A percentile compares a stretch with the other conserved stretches of the same genome.
Evolutionary conservation across 352 stramenopile genomes (phyloP).

Genomic region (Phytophthora pinifolia): DNA sequence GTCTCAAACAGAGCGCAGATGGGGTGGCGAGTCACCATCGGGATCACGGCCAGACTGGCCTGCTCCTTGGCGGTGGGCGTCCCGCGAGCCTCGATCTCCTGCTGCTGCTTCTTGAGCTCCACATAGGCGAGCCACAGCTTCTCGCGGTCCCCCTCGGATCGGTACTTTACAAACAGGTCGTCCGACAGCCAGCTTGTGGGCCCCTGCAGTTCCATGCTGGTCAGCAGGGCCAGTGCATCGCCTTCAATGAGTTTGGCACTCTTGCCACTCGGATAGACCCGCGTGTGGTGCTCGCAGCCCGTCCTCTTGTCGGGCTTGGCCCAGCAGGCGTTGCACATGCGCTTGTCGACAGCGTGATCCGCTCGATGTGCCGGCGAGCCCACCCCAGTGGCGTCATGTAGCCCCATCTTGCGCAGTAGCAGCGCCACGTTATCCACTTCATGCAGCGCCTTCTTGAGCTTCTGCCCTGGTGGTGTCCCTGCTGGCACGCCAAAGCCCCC

Average conservation of each 20-base stretch:
- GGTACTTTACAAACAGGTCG: conserved; percentile 84
- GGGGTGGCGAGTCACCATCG: conserved; percentile 66
- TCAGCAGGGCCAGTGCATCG: conserved; percentile 21
- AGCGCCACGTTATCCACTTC: conserved; percentile 75
- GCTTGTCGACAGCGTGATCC: conserved; percentile 71
- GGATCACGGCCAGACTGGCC: conserved; percentile 36
- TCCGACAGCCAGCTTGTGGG: conserved; percentile 78
- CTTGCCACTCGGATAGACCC: conserved; percentile 36
- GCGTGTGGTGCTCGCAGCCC: conserved; percentile 62
- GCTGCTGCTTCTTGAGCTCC: conserved; percentile 41
- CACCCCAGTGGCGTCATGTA: conserved; percentile 38
- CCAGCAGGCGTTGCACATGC: conserved; percentile 86
- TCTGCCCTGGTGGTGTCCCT: conserved; percentile 23
- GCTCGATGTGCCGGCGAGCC: conserved; percentile 36
- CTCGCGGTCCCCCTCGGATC: conserved; percentile 71
- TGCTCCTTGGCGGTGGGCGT: conserved; percentile 20
- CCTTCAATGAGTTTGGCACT: conserved; percentile 22
- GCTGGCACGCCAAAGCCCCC: conserved; percentile 22
- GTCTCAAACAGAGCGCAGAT: conserved; percentile 57
- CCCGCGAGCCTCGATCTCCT: conserved; percentile 21
- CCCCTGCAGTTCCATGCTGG: conserved; percentile 63
- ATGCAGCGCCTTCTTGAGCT: conserved; percentile 58
- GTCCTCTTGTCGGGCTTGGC: conserved; percentile 54
- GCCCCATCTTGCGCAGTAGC: conserved; percentile 68
- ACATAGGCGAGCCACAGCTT: conserved; percentile 52